Percentiles rank a stretch among this genome's conserved stretches.
These are phyloP conservation scores for Pyrus communis DNA, from an alignment of 306 rosid species.

Conservation along the genomic window DNA sequence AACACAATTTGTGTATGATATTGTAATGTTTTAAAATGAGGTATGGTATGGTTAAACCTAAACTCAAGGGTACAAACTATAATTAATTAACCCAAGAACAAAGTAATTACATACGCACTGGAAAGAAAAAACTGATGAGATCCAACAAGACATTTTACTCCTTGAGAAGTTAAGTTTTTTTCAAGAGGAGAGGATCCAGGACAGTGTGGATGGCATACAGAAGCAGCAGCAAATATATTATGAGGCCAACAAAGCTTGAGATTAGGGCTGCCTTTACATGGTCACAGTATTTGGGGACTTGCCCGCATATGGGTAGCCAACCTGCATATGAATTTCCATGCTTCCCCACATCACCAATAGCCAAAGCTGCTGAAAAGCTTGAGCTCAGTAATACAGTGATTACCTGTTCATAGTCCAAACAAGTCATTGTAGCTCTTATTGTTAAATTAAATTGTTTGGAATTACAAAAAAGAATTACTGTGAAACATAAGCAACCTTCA, in stretches of 20 bases:
- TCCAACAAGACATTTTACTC: background rate
- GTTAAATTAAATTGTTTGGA: background rate
- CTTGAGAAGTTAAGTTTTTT: conserved; percentile 3
- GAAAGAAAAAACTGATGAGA: too few relatives aligned
- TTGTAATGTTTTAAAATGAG: too few relatives aligned
- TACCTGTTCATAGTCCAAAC: conserved; percentile 31
- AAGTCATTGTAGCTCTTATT: background rate
- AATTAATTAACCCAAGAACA: background rate
- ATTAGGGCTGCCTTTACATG: conserved; percentile 46
- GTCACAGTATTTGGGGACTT: conserved; percentile 52
- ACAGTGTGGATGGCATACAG: conserved; percentile 44
- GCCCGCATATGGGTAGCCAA: conserved; percentile 73
- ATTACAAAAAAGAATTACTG: too few relatives aligned
- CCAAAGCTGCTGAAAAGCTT: conserved; percentile 60
- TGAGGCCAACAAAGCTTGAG: conserved; percentile 35
- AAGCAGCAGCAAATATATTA: conserved; percentile 38
- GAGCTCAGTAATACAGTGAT: conserved; percentile 48
- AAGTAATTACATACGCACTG: too few relatives aligned
- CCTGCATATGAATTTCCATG: conserved; percentile 61
- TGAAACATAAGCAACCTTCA: background rate
- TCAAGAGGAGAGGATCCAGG: conserved; percentile 58
- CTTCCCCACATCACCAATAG: conserved; percentile 71
- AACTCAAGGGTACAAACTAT: background rate
- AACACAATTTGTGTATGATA: background rate
- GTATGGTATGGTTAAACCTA: background rate